Evolutionary conservation across 495 filamentous ascomycete species (phyloP).

Genomic region (Tuber microsphaerosporum): DNA sequence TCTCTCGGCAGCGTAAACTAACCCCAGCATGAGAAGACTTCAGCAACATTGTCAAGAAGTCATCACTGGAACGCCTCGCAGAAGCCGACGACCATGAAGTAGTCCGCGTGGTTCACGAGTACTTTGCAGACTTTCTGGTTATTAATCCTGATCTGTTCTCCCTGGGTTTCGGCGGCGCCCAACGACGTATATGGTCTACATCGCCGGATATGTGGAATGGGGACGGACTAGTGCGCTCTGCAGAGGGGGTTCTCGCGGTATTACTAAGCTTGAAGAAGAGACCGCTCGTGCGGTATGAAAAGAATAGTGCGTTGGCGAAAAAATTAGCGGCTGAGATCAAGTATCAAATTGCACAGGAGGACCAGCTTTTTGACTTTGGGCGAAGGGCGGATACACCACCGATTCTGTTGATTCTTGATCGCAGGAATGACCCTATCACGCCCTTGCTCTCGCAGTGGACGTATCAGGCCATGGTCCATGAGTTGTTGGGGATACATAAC

Average conservation of each 20-base stretch:
- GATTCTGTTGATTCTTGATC: constrained; percentile 81
- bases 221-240: constrained; percentile 72
- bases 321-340: constrained; percentile 74
- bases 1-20: constrained; percentile 7
- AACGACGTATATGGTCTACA: constrained; percentile 69
- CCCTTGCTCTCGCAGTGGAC: constrained; percentile 95
- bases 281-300: constrained; percentile 87
- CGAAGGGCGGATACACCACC: constrained; percentile 90
- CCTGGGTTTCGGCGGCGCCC: constrained; percentile 65
- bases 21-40: constrained; percentile 52
- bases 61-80: constrained; percentile 84
- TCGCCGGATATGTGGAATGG: constrained; percentile 81
- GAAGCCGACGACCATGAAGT: constrained; percentile 99
- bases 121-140: constrained; percentile 90
- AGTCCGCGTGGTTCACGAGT: constrained; percentile 82
- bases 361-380: constrained; percentile 88
- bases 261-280: constrained; percentile 90
- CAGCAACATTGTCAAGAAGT: constrained; percentile 95
- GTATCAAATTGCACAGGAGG: constrained; percentile 90
- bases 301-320: constrained; percentile 80
- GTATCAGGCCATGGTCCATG: constrained; percentile 98
- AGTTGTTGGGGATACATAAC: constrained; percentile 85
- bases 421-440: constrained; percentile 93
- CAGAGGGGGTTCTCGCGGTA: constrained; percentile 76
- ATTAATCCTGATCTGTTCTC: constrained; percentile 92